Base-by-base conservation (phyloP, 495 filamentous ascomycete species). In the Friedmanniomyces endolithicus region DNA sequence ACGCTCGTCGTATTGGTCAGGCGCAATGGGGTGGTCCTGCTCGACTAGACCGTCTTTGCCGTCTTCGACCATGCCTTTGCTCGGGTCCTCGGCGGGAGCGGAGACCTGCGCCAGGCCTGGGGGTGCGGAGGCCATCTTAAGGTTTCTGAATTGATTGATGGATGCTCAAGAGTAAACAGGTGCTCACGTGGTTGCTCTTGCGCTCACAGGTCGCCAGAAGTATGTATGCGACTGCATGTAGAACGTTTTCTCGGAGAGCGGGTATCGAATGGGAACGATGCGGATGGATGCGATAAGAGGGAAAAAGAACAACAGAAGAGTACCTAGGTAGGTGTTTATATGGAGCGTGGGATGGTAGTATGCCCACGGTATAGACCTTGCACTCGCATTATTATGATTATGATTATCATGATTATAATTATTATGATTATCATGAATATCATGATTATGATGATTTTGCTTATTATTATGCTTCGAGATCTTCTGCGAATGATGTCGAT, bases 1-100 rank as follows among this genome's bases (percentile, higher is more conserved):
- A 49, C 59, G 60, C 40, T 69, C 65, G 50, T 78, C 75, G 51
- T 75, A 74, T 56, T 78, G 70, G 58, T 77, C 72, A 11, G 74
- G 74, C 22, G 72, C 68, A 24, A 72, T 61, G 29, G 68, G 59
- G 17, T 58, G 59, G 22, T 69, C 69, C 11, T 65, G 65, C 34
- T 61, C 57, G n/a, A 56, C 40, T 1, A 57, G 20, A 19, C 55
- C 55, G 22, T 50, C 53, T 22, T 60, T 59, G 35, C 1, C 12
- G 6, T 55, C 56, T 27, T 59, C 56, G 16, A 64, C 41, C 17
- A 46, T 47, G 45, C 59, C 59, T 48, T 57, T 52, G 16, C 43
- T 48, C 12, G 62, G 59, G 45, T 64, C 62, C 23, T 50, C 55
- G 17, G 55, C 62, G 11, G 29, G 27, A 1, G 62, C 62, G 39